Base-by-base conservation (phyloP, 208 protist genomes). In the Leishmania amazonensis region DNA sequence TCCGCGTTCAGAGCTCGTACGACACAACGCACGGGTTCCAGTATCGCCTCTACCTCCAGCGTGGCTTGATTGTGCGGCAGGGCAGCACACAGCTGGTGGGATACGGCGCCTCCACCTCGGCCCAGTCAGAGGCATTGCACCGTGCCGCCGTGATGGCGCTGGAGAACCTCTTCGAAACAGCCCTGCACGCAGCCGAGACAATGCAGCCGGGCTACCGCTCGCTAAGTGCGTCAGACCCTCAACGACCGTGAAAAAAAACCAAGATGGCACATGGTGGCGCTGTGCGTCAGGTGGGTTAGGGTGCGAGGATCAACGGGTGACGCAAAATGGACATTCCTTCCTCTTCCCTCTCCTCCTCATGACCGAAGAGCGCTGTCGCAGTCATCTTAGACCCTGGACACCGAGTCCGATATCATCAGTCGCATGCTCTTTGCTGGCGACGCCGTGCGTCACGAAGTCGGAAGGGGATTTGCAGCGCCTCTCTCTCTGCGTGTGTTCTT, bases 1-100 rank as follows among this genome's bases (percentile, higher is more conserved):
- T 95, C 42, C 91, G 92, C 11, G 87, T 95, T 57, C 89, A 94
- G 76, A 91, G 89, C 77, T 60, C 81, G 1, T 75, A 88, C 13
- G 81, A 83, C 60, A 71, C 64, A 19, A 84, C 87, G 8, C 84
- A 88, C 49, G 84, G 83, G 31, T 91, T 90, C 82, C 84, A 93
- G 83, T 96, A 89, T 70, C 91, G 91, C 54, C 87, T 95, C 72
- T 95, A 95, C 70, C 80, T 95, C 58, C 93, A 96, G 83, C 78
- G 67, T 54, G 85, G 88, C 70, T 85, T 84, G 51, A 81, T 87
- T 79, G 80, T 86, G 76, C 86, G 84, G 53, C 85, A 87, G 51
- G 90, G 92, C 0, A 87, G 91, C 54, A 86, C 87, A 31, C 95
- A 97, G 81, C 79, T 97, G 19, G 87, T 96, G 17, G 94, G 95